Evolutionary conservation across 1,284 basidiomycete genomes (phyloP).

Genomic region (Mycocalia duriaeana): DNA sequence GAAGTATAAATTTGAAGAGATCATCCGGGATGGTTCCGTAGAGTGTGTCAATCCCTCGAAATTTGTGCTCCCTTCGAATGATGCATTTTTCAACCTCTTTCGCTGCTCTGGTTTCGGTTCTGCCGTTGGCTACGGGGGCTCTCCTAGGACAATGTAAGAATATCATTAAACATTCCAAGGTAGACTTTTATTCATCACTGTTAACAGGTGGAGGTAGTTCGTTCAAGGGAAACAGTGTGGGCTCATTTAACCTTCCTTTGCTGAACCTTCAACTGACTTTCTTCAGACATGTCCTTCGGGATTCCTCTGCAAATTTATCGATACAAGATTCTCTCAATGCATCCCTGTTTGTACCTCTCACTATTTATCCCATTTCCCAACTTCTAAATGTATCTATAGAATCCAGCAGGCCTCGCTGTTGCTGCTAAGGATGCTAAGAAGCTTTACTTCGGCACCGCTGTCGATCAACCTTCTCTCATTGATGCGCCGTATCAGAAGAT

Average conservation of each 20-base stretch:
- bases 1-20: too few species aligned
- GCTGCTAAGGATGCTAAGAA: conserved; percentile 46
- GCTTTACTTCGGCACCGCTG: conserved; percentile 57
- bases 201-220: too few species aligned
- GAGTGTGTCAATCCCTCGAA: too few species aligned
- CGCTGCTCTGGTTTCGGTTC: neutral
- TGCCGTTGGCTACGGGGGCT: neutral
- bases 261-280: too few species aligned
- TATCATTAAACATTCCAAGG: neutral
- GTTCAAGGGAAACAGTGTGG: too few species aligned
- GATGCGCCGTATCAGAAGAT: conserved; percentile 39
- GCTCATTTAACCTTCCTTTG: too few species aligned
- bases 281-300: too few species aligned
- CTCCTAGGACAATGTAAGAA: neutral
- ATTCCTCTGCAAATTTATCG: too few species aligned
- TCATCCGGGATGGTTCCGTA: too few species aligned
- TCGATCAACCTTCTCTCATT: conserved; percentile 49
- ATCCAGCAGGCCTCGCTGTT: conserved; percentile 27
- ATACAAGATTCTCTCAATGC: too few species aligned
- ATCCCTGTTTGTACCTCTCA: too few species aligned
- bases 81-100: neutral
- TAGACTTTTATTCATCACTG: conserved; percentile 1
- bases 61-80: neutral
- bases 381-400: conserved; percentile 19
- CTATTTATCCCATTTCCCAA: too few species aligned